phyloP scores from a whole-genome alignment of 2,329 filamentous ascomycete species.

The Escovopsis sp. region DNA sequence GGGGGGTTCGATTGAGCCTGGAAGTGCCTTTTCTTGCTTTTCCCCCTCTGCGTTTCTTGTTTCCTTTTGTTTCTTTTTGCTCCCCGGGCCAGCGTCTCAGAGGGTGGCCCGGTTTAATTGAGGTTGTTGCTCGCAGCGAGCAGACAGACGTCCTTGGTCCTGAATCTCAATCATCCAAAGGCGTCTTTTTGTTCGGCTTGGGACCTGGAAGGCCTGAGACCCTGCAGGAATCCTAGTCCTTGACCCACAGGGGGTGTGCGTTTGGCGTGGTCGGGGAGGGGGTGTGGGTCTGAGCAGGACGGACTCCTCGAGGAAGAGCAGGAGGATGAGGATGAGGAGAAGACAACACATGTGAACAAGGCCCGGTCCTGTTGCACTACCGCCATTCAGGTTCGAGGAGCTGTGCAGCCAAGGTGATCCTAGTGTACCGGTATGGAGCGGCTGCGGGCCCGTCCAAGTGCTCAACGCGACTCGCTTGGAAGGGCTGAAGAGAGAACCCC shows the following conservation, averaged over 20 bases:
- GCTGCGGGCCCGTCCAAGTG: slow-evolving; percentile 16
- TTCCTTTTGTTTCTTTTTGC: not conserved
- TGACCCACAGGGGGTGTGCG: not conserved
- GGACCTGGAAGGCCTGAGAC: slow-evolving; percentile 4
- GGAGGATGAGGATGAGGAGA: not conserved
- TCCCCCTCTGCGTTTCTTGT: no score
- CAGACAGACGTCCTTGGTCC: slow-evolving; percentile 1
- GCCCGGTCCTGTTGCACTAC: slow-evolving; percentile 5
- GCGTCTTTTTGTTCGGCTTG: slow-evolving; percentile 3
- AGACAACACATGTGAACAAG: not conserved
- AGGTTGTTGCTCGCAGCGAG: slow-evolving; percentile 2
- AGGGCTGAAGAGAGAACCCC: slow-evolving; percentile 20
- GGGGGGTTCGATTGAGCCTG: no score
- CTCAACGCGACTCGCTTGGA: slow-evolving; percentile 14
- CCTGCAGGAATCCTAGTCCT: slow-evolving; percentile 4
- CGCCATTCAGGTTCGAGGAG: slow-evolving; percentile 7
- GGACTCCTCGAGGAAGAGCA: not conserved
- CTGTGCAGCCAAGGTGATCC: slow-evolving; percentile 4
- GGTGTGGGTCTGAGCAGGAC: not conserved
- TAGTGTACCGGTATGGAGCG: slow-evolving; percentile 5
- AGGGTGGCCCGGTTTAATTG: not conserved
- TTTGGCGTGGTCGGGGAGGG: not conserved
- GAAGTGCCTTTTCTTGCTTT: no score
- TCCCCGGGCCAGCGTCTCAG: not conserved
- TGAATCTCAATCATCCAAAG: not conserved